These are phyloP conservation scores for Cercospora brassicicola DNA, from an alignment of 2,329 filamentous ascomycete genomes.

Conservation along the genomic window DNA sequence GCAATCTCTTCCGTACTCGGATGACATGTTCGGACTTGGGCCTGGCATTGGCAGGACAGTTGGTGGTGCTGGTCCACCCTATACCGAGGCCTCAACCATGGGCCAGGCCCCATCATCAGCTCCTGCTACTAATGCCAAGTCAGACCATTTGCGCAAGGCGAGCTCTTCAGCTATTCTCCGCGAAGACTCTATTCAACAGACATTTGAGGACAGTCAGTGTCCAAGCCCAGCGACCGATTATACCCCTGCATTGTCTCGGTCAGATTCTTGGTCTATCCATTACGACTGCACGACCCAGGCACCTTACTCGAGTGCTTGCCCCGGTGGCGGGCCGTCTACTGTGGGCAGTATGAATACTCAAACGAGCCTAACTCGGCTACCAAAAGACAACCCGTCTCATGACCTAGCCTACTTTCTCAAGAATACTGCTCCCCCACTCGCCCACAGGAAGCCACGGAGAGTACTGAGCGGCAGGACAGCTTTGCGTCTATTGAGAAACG, in stretches of 20 bases:
- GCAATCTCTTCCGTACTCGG: slow-evolving; percentile 27
- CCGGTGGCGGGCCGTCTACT: slow-evolving; percentile 7
- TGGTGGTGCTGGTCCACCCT: slow-evolving; percentile 27
- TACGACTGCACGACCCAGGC: slow-evolving; percentile 33
- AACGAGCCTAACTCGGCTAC: slow-evolving; percentile 34
- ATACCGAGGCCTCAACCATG: slow-evolving; percentile 32
- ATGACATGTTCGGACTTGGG: slow-evolving; percentile 31
- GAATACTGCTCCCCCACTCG: slow-evolving; percentile 40
- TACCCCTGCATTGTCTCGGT: slow-evolving; percentile 18
- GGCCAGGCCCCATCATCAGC: slow-evolving; percentile 35
- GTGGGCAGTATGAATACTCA: slow-evolving; percentile 38
- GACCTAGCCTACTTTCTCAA: slow-evolving; percentile 44
- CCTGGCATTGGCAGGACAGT: slow-evolving; percentile 26
- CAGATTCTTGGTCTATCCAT: slow-evolving; percentile 36
- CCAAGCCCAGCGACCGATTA: slow-evolving; percentile 16
- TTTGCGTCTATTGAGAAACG: slow-evolving; percentile 35
- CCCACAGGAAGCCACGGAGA: slow-evolving; percentile 32
- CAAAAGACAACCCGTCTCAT: slow-evolving; percentile 33
- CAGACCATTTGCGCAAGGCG: slow-evolving; percentile 27
- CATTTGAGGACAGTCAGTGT: slow-evolving; percentile 26
- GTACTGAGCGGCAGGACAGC: slow-evolving; percentile 36
- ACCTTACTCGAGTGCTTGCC: slow-evolving; percentile 31
- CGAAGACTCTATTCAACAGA: slow-evolving; percentile 33
- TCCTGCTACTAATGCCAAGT: slow-evolving; percentile 13
- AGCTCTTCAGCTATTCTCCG: slow-evolving; percentile 32